Evolutionary conservation across 176 grass and related monocot genomes (phyloP).

Genomic region (Triticum timopheevii): DNA sequence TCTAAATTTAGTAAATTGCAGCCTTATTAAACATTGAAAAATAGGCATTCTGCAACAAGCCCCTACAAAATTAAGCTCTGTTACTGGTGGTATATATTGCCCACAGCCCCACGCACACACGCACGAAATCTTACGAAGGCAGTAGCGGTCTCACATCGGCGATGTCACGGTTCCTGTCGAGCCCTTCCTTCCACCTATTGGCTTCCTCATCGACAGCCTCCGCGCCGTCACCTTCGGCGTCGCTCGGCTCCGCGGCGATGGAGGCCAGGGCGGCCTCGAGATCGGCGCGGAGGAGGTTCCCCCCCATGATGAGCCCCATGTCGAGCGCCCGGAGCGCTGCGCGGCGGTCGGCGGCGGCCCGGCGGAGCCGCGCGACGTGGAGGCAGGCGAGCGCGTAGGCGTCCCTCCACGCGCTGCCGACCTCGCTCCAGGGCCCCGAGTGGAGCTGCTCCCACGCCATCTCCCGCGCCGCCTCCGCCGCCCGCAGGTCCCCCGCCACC

Average conservation of each 20-base stretch:
- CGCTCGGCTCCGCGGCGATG: constrained; percentile 29
- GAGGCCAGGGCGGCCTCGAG: constrained; percentile 48
- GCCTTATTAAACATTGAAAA: neutral
- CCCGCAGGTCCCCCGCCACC: constrained; percentile 64
- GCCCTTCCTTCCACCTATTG: constrained; percentile 54
- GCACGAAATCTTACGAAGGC: constrained; percentile 26
- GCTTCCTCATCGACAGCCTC: constrained; percentile 11
- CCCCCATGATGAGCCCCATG: constrained; percentile 95
- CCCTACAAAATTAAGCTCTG: neutral
- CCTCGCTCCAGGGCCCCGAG: constrained; percentile 79
- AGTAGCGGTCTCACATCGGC: constrained; percentile 55
- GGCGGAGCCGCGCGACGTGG: constrained; percentile 68
- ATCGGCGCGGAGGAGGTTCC: constrained; percentile 62
- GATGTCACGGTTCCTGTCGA: constrained; percentile 56
- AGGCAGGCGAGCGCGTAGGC: constrained; percentile 94
- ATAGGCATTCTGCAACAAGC: neutral
- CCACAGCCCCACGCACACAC: constrained; percentile 3
- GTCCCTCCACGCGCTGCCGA: constrained; percentile 67
- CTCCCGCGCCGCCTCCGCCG: constrained; percentile 86
- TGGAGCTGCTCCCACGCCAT: constrained; percentile 99
- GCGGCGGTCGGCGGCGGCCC: constrained; percentile 18
- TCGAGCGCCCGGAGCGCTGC: constrained; percentile 76
- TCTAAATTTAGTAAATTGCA: neutral
- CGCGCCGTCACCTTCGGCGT: neutral
- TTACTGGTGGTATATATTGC: neutral